phyloP scores from a whole-genome alignment of 1,139 yeast species.

The Kurtzmaniella quercitrusa region DNA sequence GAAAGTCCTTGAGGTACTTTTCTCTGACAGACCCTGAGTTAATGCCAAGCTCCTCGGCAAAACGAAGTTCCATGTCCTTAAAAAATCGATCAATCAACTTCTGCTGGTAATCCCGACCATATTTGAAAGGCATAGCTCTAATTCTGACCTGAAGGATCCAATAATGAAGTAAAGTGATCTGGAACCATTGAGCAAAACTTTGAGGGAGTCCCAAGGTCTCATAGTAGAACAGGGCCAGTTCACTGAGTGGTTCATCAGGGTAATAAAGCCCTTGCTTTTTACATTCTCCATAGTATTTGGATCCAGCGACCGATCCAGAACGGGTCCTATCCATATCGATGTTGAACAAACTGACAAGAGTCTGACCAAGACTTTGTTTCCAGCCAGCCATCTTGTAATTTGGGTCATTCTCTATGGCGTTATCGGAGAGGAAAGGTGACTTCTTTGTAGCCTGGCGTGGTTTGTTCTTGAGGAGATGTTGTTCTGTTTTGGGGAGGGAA shows the following conservation, averaged over 20 bases:
- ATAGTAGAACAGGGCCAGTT: slow-evolving; percentile 68
- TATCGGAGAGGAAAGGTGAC: slow-evolving; percentile 47
- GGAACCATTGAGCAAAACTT: slow-evolving; percentile 93
- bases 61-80: slow-evolving; percentile 80
- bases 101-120: slow-evolving; percentile 88
- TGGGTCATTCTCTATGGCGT: slow-evolving; percentile 54
- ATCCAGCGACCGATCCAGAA: slow-evolving; percentile 93
- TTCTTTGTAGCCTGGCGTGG: slow-evolving; percentile 42
- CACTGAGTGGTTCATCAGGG: slow-evolving; percentile 63
- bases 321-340: slow-evolving; percentile 90
- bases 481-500: slow-evolving; percentile 42
- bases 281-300: slow-evolving; percentile 80
- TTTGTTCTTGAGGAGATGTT: slow-evolving; percentile 29
- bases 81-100: slow-evolving; percentile 86
- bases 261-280: slow-evolving; percentile 78
- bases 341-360: slow-evolving; percentile 58
- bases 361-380: slow-evolving; percentile 71
- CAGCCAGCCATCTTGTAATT: slow-evolving; percentile 59
- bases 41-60: slow-evolving; percentile 82
- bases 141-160: slow-evolving; percentile 93
- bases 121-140: slow-evolving; percentile 92
- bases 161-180: slow-evolving; percentile 81
- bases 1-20: slow-evolving; percentile 83
- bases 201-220: slow-evolving; percentile 77
- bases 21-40: slow-evolving; percentile 81